phyloP scores from a whole-genome alignment of 2,329 filamentous ascomycete species.

The Blumeriella jaapii region DNA sequence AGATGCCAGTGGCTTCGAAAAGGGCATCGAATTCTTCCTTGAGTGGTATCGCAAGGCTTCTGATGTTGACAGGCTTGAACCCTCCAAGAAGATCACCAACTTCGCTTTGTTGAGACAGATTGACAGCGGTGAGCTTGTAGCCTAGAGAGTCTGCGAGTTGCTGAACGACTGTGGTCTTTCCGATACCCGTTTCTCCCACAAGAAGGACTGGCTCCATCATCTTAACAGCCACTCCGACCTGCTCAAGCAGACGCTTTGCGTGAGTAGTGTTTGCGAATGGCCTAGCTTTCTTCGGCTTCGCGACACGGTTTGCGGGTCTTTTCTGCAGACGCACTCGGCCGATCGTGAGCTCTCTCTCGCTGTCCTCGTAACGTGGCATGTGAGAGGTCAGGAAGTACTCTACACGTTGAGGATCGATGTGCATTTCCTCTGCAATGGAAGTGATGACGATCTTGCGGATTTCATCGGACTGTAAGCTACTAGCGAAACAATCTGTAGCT shows the following conservation, averaged over 20 bases:
- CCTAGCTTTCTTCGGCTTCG: slow-evolving; percentile 41
- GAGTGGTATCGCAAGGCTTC: slow-evolving; percentile 76
- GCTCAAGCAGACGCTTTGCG: slow-evolving; percentile 74
- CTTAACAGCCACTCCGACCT: slow-evolving; percentile 72
- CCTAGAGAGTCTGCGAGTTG: slow-evolving; percentile 77
- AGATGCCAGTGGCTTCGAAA: slow-evolving; percentile 76
- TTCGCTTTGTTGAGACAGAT: slow-evolving; percentile 95
- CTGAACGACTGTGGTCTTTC: slow-evolving; percentile 94
- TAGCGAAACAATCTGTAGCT: slow-evolving; percentile 83
- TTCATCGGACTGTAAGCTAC: slow-evolving; percentile 58
- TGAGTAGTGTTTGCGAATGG: slow-evolving; percentile 85
- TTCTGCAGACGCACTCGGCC: slow-evolving; percentile 52
- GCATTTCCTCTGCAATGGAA: slow-evolving; percentile 75
- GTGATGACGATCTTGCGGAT: slow-evolving; percentile 49
- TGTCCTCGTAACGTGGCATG: slow-evolving; percentile 57
- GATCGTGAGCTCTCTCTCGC: slow-evolving; percentile 45
- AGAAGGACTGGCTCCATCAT: slow-evolving; percentile 82
- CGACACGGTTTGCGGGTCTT: slow-evolving; percentile 34
- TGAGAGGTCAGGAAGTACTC: slow-evolving; percentile 67
- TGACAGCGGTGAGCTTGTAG: slow-evolving; percentile 82
- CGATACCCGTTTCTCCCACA: slow-evolving; percentile 97
- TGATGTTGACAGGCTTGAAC: slow-evolving; percentile 89
- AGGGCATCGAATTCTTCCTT: slow-evolving; percentile 91
- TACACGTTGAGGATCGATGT: slow-evolving; percentile 70
- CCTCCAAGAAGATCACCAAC: slow-evolving; percentile 91